Evolutionary conservation across 1,139 yeast species (phyloP).

Genomic region (Chernovozyma sophiae-reginae): DNA sequence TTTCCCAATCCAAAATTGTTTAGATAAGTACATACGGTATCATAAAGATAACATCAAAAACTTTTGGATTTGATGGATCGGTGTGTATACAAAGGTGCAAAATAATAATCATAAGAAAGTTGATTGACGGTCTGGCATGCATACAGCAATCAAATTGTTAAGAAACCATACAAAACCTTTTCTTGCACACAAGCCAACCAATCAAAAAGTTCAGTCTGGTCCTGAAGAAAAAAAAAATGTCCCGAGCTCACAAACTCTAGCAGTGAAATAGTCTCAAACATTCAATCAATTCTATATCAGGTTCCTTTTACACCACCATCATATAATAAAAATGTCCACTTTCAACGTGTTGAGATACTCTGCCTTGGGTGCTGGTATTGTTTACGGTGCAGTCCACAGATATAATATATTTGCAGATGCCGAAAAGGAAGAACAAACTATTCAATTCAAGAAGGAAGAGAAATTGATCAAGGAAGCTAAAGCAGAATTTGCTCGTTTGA

Average conservation of each 20-base stretch:
- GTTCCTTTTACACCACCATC: neutral
- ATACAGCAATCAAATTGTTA: too few species aligned
- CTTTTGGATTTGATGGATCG: too few species aligned
- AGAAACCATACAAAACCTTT: too few species aligned
- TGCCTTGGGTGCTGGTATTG: conserved; percentile 83
- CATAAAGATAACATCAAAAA: too few species aligned
- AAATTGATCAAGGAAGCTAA: conserved; percentile 84
- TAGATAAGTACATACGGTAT: conserved; percentile 3
- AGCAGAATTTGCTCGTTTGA: conserved; percentile 74
- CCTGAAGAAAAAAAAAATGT: conserved; percentile 1
- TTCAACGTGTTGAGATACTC: conserved; percentile 86
- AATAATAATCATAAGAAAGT: too few species aligned
- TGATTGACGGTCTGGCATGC: too few species aligned
- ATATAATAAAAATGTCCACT: conserved; percentile 27
- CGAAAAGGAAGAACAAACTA: conserved; percentile 52
- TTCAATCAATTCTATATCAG: neutral
- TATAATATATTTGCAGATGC: conserved; percentile 60
- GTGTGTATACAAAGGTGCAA: neutral
- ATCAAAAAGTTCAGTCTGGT: conserved; percentile 5
- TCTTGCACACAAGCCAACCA: conserved; percentile 5
- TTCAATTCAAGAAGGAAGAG: conserved; percentile 62
- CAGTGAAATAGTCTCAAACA: neutral
- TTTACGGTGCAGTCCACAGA: conserved; percentile 88
- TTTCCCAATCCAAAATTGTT: neutral
- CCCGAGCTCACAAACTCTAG: neutral